These are phyloP conservation scores for Leishmania guyanensis DNA, from an alignment of 208 protist genomes.

Conservation along the genomic window DNA sequence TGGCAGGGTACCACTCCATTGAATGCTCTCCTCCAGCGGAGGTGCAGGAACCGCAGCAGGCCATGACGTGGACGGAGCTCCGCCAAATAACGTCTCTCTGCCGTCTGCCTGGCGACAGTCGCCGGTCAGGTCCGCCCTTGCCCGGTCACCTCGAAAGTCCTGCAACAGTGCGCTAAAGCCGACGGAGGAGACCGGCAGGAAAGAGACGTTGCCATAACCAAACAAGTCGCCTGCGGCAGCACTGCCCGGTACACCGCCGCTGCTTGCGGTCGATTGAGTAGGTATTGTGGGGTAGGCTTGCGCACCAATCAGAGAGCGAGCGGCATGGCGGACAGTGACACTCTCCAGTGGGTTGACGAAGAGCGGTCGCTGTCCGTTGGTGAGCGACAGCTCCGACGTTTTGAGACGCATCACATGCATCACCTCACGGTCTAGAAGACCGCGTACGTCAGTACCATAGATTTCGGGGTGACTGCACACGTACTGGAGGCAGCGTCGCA, in stretches of 20 bases:
- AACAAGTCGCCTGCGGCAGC: slow-evolving; percentile 22
- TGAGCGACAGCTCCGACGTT: slow-evolving; percentile 64
- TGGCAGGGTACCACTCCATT: slow-evolving; percentile 37
- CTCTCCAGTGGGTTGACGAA: slow-evolving; percentile 18
- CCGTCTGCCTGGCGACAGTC: not conserved
- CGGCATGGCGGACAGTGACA: slow-evolving; percentile 6
- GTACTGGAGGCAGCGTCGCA: slow-evolving; percentile 80
- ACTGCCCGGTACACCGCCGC: not conserved
- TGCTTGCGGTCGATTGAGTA: not conserved
- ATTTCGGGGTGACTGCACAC: slow-evolving; percentile 75
- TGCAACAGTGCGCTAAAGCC: slow-evolving; percentile 41
- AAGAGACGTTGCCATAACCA: slow-evolving; percentile 46
- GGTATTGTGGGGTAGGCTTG: slow-evolving; percentile 8
- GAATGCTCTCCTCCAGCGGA: slow-evolving; percentile 26
- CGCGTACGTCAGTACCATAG: slow-evolving; percentile 75
- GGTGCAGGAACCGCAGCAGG: too few relatives aligned
- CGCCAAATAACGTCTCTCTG: not conserved
- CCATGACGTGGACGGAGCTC: not conserved
- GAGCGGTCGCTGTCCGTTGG: slow-evolving; percentile 28
- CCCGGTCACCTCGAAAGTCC: slow-evolving; percentile 8
- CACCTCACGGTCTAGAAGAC: slow-evolving; percentile 68
- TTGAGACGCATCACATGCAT: slow-evolving; percentile 84
- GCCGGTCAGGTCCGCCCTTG: not conserved
- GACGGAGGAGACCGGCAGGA: slow-evolving; percentile 37
- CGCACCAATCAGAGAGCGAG: not conserved